Percentiles rank a stretch among this genome's conserved stretches.
Conservation (phyloP, 129 eudicot genomes). For the Flaveria robusta region DNA sequence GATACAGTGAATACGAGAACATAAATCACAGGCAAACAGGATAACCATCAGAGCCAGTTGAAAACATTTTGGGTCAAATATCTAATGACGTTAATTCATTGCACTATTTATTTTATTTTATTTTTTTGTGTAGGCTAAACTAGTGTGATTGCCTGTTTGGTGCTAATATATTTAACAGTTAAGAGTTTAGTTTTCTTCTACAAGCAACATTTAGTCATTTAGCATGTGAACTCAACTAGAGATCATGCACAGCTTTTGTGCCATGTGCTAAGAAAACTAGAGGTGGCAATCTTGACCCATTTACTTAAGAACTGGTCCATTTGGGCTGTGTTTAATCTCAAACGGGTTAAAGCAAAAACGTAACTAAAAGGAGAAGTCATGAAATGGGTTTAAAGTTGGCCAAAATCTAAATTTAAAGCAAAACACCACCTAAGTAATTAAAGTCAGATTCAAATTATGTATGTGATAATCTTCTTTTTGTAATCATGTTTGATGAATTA, state of each 20-base stretch:
- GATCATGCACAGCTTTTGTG: background rate
- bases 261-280: background rate
- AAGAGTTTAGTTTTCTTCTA: background rate
- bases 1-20: slow-evolving; percentile 37
- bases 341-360: background rate
- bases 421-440: too few relatives aligned
- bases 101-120: background rate
- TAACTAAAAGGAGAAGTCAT: too few relatives aligned
- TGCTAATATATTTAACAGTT: too few relatives aligned
- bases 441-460: too few relatives aligned
- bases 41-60: background rate
- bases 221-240: background rate
- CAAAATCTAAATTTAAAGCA: too few relatives aligned
- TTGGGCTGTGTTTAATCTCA: background rate
- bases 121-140: too few relatives aligned
- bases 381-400: too few relatives aligned
- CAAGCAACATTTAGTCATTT: background rate
- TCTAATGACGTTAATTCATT: background rate
- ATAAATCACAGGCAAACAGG: background rate
- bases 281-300: background rate
- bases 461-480: too few relatives aligned
- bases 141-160: too few relatives aligned
- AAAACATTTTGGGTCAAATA: background rate
- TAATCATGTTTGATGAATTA: too few relatives aligned
- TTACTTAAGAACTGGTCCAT: background rate